Conservation (phyloP, 495 filamentous ascomycete genomes). For the Pyronema domesticum region DNA sequence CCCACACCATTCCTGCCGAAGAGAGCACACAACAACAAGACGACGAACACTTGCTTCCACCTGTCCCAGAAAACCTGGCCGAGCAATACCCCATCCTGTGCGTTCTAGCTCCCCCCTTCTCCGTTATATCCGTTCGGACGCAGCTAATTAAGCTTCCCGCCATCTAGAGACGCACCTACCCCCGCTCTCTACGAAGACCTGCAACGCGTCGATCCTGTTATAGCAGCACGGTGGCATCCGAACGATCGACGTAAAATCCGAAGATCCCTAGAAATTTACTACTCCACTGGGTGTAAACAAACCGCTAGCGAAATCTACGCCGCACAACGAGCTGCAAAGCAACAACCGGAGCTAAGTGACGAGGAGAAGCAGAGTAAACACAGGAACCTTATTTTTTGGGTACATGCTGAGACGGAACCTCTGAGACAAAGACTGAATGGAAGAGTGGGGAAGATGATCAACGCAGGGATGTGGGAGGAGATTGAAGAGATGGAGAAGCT, state of each 20-base stretch:
- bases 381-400: constrained; percentile 64
- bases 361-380: constrained; percentile 26
- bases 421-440: constrained; percentile 52
- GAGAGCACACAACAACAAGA: constrained; percentile 22
- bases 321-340: constrained; percentile 39
- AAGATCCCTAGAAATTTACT: constrained; percentile 75
- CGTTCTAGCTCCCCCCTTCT: background rate
- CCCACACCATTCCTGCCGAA: constrained; percentile 32
- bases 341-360: constrained; percentile 5
- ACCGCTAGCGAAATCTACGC: constrained; percentile 77
- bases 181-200: constrained; percentile 54
- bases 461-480: constrained; percentile 44
- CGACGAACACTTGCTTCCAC: constrained; percentile 8
- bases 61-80: constrained; percentile 18
- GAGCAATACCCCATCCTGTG: constrained; percentile 50
- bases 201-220: constrained; percentile 63
- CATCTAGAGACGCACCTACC: constrained; percentile 35
- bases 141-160: background rate
- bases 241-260: constrained; percentile 79
- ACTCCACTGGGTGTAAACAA: constrained; percentile 44
- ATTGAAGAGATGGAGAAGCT: constrained; percentile 48
- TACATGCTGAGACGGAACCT: constrained; percentile 49
- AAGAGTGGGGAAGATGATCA: constrained; percentile 70
- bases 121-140: background rate
- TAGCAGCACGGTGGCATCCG: constrained; percentile 88